A percentile compares a stretch with the other conserved stretches of the same genome.
These are phyloP conservation scores for Phytophthora cryptogea DNA, from an alignment of 352 stramenopile species.

Conservation along the genomic window DNA sequence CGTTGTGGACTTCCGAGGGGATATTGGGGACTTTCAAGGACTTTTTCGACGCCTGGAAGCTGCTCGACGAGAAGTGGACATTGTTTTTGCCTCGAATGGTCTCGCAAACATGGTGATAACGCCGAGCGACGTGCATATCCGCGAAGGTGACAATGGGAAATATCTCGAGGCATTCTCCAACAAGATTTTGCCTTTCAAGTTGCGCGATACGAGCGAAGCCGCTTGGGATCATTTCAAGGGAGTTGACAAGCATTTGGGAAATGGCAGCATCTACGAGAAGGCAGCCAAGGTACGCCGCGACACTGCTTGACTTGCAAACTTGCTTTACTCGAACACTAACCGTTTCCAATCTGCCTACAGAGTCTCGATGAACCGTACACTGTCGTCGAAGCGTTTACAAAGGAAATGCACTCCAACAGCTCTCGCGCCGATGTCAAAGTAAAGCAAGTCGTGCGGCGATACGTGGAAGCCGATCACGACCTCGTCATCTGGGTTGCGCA, in stretches of 20 bases:
- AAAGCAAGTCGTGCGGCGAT: constrained; percentile 29
- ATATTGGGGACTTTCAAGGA: constrained; percentile 23
- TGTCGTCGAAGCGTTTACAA: constrained; percentile 28
- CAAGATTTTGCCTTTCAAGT: constrained; percentile 29
- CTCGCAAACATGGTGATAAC: constrained; percentile 18
- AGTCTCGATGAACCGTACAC: constrained; percentile 27
- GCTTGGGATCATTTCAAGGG: constrained; percentile 33
- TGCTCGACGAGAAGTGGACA: constrained; percentile 22
- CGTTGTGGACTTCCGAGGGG: constrained; percentile 15
- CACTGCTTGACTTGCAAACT: too few relatives aligned
- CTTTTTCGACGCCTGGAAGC: constrained; percentile 23
- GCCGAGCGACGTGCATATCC: constrained; percentile 27
- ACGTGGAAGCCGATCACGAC: constrained; percentile 25
- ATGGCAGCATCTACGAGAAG: constrained; percentile 33
- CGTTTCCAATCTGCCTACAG: constrained; percentile 1
- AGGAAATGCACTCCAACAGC: constrained; percentile 21
- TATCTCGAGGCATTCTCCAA: constrained; percentile 29
- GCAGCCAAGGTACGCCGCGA: constrained; percentile 16
- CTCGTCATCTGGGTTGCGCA: constrained; percentile 34
- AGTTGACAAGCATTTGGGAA: constrained; percentile 28
- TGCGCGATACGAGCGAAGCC: constrained; percentile 18
- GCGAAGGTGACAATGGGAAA: constrained; percentile 17
- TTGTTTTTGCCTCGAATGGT: constrained; percentile 27
- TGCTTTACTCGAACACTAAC: too few relatives aligned
- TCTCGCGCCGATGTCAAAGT: constrained; percentile 27